Base-by-base conservation (phyloP, 1,284 basidiomycete species). In the Mycosarcoma maydis region DNA sequence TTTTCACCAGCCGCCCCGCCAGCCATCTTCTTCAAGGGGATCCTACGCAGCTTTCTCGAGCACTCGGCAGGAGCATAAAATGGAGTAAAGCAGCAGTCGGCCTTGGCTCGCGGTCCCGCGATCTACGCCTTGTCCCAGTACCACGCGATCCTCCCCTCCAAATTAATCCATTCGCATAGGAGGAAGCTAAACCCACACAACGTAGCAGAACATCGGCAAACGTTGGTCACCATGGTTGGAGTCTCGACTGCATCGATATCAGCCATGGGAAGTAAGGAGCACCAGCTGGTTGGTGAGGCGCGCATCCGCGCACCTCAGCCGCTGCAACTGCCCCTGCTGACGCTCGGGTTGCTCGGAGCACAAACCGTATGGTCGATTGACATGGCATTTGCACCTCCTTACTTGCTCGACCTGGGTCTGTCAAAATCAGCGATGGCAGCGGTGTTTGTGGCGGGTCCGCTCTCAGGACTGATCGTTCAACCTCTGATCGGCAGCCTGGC, bases 391-490 rank as follows among this genome's bases (percentile, higher is more conserved):
- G 76, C 76, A 6, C 60, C 73, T 2, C 73, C 77, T 1, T 81
- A 77, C 36, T 55, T 80, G 33, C 62, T 78, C 34, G 70, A 76
- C 11, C 52, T 80, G 1, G 79, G 79, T 3, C 53, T 81, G 3
- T 72, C 72, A 3, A 78, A 77, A 34, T 64, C 73, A 2, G 40
- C 68, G 24, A 76, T 75, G 59, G 73, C 79, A 5, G 54, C 75
- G 6, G 74, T 81, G 9, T 71, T 81, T 27, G 59, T 80, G 7
- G 79, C 74, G 1, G 79, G 77, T 1, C 79, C 79, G 0, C 48
- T 79, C 3, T 76, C 72, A 16, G 79, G 79, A 11, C 68, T 81
- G 6, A 59, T 81, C 13, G 82, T 83, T 2, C 83, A 84, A 56
- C 83, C 83, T 3, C 41, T 78, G 19, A 77, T 83, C 37, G 81